Conservation (phyloP, 2,329 filamentous ascomycete genomes). For the Colletotrichum tropicicola region DNA sequence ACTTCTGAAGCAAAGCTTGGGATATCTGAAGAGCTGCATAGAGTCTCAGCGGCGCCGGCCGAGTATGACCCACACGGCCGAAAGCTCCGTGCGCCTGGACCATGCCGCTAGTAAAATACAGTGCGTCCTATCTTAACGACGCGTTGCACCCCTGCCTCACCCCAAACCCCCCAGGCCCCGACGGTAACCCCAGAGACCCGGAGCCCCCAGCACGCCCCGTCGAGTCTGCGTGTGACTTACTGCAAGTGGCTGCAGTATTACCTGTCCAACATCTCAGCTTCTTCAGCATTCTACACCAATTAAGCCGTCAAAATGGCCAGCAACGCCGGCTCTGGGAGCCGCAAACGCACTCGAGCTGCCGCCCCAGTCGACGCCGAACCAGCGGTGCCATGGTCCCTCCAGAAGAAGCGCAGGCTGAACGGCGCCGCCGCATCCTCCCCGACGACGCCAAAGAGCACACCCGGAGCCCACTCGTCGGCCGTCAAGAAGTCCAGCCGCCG, state of each 20-base stretch:
- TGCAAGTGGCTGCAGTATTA: too few species aligned
- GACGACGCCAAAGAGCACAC: slow-evolving; percentile 35
- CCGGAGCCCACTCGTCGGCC: not conserved
- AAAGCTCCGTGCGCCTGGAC: not conserved
- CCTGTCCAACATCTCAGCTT: not conserved
- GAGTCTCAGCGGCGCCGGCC: too few species aligned
- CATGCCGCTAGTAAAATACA: too few species aligned
- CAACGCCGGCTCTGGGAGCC: slow-evolving; percentile 12
- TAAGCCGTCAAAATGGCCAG: slow-evolving; percentile 2
- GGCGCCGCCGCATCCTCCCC: slow-evolving; percentile 40
- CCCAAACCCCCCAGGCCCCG: slow-evolving; percentile 3
- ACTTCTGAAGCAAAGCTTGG: too few species aligned
- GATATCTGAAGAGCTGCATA: too few species aligned
- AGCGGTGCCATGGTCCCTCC: slow-evolving; percentile 13
- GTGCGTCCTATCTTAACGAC: slow-evolving; percentile 1
- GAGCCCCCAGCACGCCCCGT: not conserved
- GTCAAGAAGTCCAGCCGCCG: not conserved
- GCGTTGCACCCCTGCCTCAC: slow-evolving; percentile 6
- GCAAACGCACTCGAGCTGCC: slow-evolving; percentile 14
- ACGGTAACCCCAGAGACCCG: slow-evolving; percentile 5
- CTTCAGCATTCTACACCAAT: not conserved
- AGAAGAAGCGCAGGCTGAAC: slow-evolving; percentile 38
- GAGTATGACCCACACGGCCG: too few species aligned
- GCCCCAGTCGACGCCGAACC: not conserved
- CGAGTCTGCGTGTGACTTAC: too few species aligned